Base-by-base conservation (phyloP, 768 basidiomycete genomes). In the Boletus rubroflammeus region DNA sequence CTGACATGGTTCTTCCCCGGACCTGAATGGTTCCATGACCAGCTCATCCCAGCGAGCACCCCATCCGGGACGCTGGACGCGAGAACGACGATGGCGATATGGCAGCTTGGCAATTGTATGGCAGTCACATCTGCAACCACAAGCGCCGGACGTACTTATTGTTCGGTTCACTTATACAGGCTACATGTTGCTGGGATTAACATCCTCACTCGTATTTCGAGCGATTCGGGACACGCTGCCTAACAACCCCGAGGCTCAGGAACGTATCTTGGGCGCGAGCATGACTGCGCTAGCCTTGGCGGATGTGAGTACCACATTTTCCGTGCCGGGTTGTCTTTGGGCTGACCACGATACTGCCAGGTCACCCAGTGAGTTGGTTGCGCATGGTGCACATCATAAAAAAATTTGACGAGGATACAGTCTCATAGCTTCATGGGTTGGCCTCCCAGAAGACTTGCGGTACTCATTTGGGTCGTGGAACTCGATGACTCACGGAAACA, bases 401-500 rank as follows among this genome's bases (percentile, higher is more conserved):
- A n/a, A n/a, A n/a, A n/a, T 15, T 38, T 64, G 38, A 52, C 32
- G 59, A 29, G 57, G 50, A 47, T 38, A 39, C 57, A 90, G 89
- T 63, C 79, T 90, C 57, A 63, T 72, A 17, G 77, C 75, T 31
- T 82, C 84, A 15, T 78, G 83, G 61, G 50, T 81, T 36, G 79
- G 79, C 8, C 77, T 90, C 28, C 90, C 90, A 0, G 59, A 69
- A 32, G 73, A 79, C 26, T 67, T 88, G 57, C 76, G 76, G 45
- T 83, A 76, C 54, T 71, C 74, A 26, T 72, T 80, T 34, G 66
- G 65, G 8, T 61, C 64, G 14, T 92, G 88, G 90, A 90, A 90
- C 67, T 64, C 76, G 26, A 85, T 81, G 76, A 86, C 83, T 0
- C 88, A 90, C 59, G 89, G 88, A 32, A 92, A 90, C 62, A 84